A percentile compares a stretch with the other conserved stretches of the same genome.
phyloP scores from a whole-genome alignment of 306 rosid species.

The Trifolium fragiferum region DNA sequence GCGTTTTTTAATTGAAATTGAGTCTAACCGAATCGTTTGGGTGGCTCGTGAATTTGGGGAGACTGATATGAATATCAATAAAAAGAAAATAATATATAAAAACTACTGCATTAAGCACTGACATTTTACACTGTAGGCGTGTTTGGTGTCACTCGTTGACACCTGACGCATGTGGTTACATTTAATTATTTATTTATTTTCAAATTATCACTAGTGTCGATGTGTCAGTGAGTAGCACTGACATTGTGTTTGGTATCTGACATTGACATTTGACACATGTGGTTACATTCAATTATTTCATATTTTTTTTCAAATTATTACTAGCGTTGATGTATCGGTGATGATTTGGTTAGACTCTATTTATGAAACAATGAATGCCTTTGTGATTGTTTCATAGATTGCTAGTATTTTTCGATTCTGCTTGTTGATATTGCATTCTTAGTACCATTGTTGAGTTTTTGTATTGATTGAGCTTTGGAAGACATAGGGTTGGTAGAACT shows the following conservation, averaged over 20 bases:
- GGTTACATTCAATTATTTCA: neutral
- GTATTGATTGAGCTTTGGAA: constrained; percentile 25
- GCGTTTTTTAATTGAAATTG: neutral
- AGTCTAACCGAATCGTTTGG: neutral
- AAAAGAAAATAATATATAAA: neutral
- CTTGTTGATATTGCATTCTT: constrained; percentile 11
- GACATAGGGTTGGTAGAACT: constrained; percentile 1
- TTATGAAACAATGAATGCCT: neutral
- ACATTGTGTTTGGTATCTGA: no score
- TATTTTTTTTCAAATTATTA: neutral
- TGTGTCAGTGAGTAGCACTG: neutral
- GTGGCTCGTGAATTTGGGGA: neutral
- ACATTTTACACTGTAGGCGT: no score
- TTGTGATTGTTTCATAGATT: neutral
- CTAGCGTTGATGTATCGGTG: neutral
- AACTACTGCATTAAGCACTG: neutral
- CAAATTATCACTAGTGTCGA: neutral
- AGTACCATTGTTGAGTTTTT: neutral
- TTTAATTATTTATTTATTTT: neutral
- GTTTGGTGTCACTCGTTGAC: no score
- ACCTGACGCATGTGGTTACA: neutral
- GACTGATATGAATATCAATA: neutral
- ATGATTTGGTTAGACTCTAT: neutral
- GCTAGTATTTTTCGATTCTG: neutral
- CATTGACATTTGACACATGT: no score